Base-by-base conservation (phyloP, 78 protist genomes). In the Andalucia godoyi region DNA sequence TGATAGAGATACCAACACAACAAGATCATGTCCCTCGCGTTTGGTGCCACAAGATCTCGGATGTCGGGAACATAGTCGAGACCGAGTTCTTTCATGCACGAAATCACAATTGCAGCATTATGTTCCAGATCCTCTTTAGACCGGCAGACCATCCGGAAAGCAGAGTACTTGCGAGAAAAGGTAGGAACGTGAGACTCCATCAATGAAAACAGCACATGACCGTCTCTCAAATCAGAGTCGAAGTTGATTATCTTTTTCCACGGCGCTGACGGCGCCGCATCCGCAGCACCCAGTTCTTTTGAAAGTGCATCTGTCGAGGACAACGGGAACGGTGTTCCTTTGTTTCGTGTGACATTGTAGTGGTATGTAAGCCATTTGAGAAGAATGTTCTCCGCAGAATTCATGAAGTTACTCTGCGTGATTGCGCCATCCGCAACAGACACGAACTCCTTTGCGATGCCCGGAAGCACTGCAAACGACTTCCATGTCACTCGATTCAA, bases 1-100 rank as follows among this genome's bases (percentile, higher is more conserved):
- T 69, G 40, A 77, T 27, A 69, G 17, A 80, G 77, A 59, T 38
- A 51, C 40, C 51, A 38, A 17, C 63, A 23, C 57, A 69, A 43
- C 30, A 80, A 58, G 53, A 63, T 1, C 63, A 61, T 3, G 32
- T 52, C 80, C 23, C 66, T 25, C 29, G 61, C 47, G 12, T 25
- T 33, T 2, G 30, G 29, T 17, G 34, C 46, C 21, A 49, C 33
- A 21, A 73, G 1, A 33, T 73, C 79, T 6, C 17, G 1, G 37
- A 41, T 36, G 32, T 40, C 30, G 46, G 36, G 15, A 2, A 12
- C 5, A 8, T 25, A 18, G 45, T 73, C 79, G 43, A 73, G 4
- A 12, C 70, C 66, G 51, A 42, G 1, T 4, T 45, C 50, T 8
- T 41, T 59, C 59, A 61, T 40, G 27, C 70, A 57, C 36, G 47